Percentiles rank a stretch among this genome's conserved stretches.
Conservation (phyloP, 1,139 yeast genomes). For the Hemisphaericaspora xylanilytica region DNA sequence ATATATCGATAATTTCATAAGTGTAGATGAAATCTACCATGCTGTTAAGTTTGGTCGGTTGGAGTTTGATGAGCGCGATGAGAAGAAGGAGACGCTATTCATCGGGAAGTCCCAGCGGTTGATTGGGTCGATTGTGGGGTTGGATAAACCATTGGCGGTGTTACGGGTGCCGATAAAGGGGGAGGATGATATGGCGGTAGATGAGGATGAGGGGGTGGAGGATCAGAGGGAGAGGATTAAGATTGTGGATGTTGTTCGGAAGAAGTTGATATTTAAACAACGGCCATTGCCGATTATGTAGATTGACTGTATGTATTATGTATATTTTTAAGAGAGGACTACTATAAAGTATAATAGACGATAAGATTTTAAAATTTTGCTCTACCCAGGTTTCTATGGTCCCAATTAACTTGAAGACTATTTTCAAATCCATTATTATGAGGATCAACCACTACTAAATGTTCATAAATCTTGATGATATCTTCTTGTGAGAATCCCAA, state of each 20-base stretch:
- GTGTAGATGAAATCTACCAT: conserved; percentile 36
- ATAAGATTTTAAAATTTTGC: conserved; percentile 14
- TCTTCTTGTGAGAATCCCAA: conserved; percentile 52
- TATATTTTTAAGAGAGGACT: too few species aligned
- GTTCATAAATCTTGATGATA: conserved; percentile 45
- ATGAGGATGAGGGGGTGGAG: conserved; percentile 13
- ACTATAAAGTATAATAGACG: too few species aligned
- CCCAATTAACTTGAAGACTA: conserved; percentile 23
- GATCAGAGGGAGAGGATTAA: conserved; percentile 28
- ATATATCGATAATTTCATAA: conserved; percentile 26
- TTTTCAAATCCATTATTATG: conserved; percentile 21
- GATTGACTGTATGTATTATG: too few species aligned
- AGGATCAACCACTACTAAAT: conserved; percentile 32
- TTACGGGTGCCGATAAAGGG: conserved; percentile 40
- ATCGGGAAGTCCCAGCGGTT: conserved; percentile 68
- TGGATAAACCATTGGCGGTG: conserved; percentile 63
- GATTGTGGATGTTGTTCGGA: conserved; percentile 56
- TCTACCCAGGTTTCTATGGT: conserved; percentile 20
- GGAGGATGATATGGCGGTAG: conserved; percentile 17
- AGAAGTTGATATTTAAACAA: conserved; percentile 57
- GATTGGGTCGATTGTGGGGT: conserved; percentile 52
- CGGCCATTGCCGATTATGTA: conserved; percentile 77
- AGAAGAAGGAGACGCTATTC: conserved; percentile 50
- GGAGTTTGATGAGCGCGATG: conserved; percentile 45
- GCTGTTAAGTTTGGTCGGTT: conserved; percentile 62